These are phyloP conservation scores for Tardiomyces digboiensis DNA, from an alignment of 1,139 yeast species.

Conservation along the genomic window DNA sequence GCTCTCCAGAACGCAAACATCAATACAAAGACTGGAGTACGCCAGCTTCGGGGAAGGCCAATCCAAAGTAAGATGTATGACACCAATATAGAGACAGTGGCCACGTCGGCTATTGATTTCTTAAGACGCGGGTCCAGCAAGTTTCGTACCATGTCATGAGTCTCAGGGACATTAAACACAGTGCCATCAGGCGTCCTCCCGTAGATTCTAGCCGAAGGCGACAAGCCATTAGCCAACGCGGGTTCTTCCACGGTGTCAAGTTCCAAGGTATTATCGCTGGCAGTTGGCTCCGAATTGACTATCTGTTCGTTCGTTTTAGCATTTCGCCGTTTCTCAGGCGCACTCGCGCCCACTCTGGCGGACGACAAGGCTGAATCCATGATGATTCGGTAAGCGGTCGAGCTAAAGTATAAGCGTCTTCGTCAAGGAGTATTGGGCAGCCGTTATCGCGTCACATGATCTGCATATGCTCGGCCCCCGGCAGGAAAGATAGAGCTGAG, in stretches of 20 bases:
- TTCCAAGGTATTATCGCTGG: too few relatives aligned
- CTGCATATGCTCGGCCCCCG: neutral
- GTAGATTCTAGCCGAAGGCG: neutral
- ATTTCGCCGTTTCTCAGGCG: neutral
- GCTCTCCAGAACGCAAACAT: conserved; percentile 71
- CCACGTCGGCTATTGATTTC: conserved; percentile 57
- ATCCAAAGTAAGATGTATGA: conserved; percentile 44
- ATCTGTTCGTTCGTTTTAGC: neutral
- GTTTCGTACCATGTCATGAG: conserved; percentile 82
- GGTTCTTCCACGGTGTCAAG: too few relatives aligned
- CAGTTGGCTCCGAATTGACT: too few relatives aligned
- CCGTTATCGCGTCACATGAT: neutral
- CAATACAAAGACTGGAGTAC: conserved; percentile 40
- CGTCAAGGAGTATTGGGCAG: neutral
- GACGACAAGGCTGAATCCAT: neutral
- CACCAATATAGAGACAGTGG: conserved; percentile 44
- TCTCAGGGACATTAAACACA: conserved; percentile 59
- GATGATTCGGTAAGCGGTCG: too few relatives aligned
- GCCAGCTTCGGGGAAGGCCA: conserved; percentile 21
- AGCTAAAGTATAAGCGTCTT: too few relatives aligned
- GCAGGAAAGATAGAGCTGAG: too few relatives aligned
- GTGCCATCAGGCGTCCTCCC: conserved; percentile 22
- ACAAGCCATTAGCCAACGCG: too few relatives aligned
- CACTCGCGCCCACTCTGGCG: neutral
- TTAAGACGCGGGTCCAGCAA: conserved; percentile 67